phyloP scores from a whole-genome alignment of 306 rosid species.

The Corylus avellana region DNA sequence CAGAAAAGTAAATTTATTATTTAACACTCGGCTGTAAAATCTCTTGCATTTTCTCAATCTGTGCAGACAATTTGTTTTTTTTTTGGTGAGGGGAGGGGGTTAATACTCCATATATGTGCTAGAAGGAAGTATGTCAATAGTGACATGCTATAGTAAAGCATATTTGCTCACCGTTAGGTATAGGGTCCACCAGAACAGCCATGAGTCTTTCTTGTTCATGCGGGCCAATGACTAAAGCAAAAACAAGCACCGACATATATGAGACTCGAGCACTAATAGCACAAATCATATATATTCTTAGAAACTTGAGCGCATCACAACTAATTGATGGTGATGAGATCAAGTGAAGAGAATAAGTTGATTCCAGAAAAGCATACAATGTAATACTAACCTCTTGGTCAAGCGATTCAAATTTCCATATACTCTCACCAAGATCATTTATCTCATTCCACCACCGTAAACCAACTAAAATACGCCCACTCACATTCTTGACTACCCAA shows the following conservation, averaged over 20 bases:
- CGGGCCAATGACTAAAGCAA: constrained; percentile 72
- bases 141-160: constrained; percentile 11
- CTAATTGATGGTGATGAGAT: neutral
- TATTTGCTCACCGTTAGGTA: constrained; percentile 69
- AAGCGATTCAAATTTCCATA: constrained; percentile 97
- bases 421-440: constrained; percentile 94
- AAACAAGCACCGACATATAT: constrained; percentile 22
- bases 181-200: constrained; percentile 99
- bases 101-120: neutral
- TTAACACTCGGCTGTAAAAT: neutral
- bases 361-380: neutral
- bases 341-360: constrained; percentile 17
- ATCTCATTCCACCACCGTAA: constrained; percentile 99
- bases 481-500: constrained; percentile 99
- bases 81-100: neutral
- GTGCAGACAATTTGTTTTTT: neutral
- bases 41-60: neutral
- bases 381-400: constrained; percentile 78
- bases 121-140: neutral
- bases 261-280: constrained; percentile 15
- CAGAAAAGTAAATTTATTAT: neutral
- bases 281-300: constrained; percentile 10
- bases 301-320: constrained; percentile 11
- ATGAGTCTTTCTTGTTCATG: constrained; percentile 96
- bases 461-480: constrained; percentile 96